Percentiles rank a stretch among this genome's conserved stretches.
Conservation (phyloP, 1,139 yeast genomes). For the Hemisphaericaspora subhashii region DNA sequence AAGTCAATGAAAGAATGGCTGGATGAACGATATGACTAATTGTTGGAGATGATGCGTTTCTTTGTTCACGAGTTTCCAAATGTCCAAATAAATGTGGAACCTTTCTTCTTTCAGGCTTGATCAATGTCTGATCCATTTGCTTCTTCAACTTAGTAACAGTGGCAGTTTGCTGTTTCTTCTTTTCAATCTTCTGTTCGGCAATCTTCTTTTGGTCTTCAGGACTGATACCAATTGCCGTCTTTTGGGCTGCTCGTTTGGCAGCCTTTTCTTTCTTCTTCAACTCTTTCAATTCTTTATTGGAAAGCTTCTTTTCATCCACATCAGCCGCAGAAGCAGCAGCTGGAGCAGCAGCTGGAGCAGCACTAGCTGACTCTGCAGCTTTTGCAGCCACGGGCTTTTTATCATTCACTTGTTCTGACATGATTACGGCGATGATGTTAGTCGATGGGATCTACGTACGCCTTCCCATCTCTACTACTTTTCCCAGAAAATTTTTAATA, state of each 20-base stretch:
- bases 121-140: constrained; percentile 54
- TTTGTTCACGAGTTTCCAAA: constrained; percentile 78
- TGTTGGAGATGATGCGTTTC: constrained; percentile 64
- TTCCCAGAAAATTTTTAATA: not conserved
- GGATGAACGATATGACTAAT: constrained; percentile 83
- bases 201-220: constrained; percentile 43
- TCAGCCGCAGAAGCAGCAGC: constrained; percentile 8
- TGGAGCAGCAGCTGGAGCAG: constrained; percentile 4
- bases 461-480: not conserved
- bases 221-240: constrained; percentile 52
- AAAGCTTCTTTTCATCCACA: constrained; percentile 31
- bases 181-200: constrained; percentile 44
- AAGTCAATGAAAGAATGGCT: constrained; percentile 71
- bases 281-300: constrained; percentile 86
- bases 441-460: too few relatives aligned
- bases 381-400: constrained; percentile 5
- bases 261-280: constrained; percentile 87
- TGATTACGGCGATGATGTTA: not conserved
- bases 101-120: constrained; percentile 43
- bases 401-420: constrained; percentile 9
- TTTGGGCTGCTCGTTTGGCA: constrained; percentile 77
- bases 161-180: constrained; percentile 33
- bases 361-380: not conserved
- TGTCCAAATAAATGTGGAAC: constrained; percentile 79
- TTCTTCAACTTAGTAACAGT: constrained; percentile 55